Base-by-base conservation (phyloP, 208 protist genomes). In the Acanthamoeba castellanii region DNA sequence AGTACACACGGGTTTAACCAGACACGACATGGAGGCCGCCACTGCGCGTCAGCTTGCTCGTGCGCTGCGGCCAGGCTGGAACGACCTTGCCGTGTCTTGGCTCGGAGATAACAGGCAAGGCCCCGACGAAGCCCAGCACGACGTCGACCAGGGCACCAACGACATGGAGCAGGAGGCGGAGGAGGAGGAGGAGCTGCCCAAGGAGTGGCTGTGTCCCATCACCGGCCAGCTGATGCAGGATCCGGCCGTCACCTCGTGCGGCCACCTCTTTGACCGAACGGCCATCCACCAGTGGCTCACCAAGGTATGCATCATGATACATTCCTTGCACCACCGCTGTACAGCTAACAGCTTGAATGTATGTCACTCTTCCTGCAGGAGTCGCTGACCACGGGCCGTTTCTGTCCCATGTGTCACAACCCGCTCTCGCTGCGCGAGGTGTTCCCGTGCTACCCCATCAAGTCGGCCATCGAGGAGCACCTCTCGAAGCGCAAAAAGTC, bases 121-220 rank as follows among this genome's bases (percentile, higher is more conserved):
- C 25, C 61, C 25, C 1, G 18, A 14, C 61, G 61, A 68, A 18
- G 45, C 7, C 45, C 45, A 47, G 45, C 45, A 47, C 5, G 61
- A 70, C 61, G 8, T 0, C 9, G 61, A n/a, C 61, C 2, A 30
- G 13, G 66, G 16, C 66, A 27, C 27, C 7, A 30, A 32, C 0
- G 30, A 72, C n/a, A 66, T 22, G 25, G 59, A 11, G 0, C 16
- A 18, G 16, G 66, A 30, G 8, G n/a, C 32, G 6, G 74, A 55
- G 3, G 16, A 84, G 18, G 74, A 6, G 52, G 42, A 84, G 34
- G 42, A 84, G 25, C 25, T 45, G 18, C 74, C 74, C 74, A 84
- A 55, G 74, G 74, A 84, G 74, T 84, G 74, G 74, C 20, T 52
- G 22, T 84, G 74, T 30, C 74, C 74, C 32, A 84, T 84, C 74